Conservation (phyloP, 495 filamentous ascomycete genomes). For the Hypoxylon lienhwacheense region DNA sequence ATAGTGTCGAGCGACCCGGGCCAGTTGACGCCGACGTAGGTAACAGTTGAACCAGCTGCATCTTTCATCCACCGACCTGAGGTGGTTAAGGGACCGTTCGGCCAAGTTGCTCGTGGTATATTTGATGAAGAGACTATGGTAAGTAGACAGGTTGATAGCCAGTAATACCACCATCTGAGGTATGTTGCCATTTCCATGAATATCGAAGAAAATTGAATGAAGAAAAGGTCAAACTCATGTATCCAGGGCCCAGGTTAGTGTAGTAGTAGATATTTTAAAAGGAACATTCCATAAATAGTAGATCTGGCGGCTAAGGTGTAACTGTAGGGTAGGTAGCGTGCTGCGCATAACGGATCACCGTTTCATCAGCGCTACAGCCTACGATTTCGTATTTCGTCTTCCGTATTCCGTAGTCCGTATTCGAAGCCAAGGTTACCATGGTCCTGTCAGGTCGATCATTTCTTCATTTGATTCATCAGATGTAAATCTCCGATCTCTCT, state of each 20-base stretch:
- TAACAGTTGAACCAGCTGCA: slow-evolving; percentile 48
- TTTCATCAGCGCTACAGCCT: slow-evolving; percentile 6
- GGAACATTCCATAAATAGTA: too few relatives aligned
- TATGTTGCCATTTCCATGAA: slow-evolving; percentile 20
- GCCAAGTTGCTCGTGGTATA: slow-evolving; percentile 33
- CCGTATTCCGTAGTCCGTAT: slow-evolving; percentile 23
- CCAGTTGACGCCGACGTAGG: slow-evolving; percentile 60
- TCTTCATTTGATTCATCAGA: slow-evolving; percentile 16
- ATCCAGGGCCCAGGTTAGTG: not conserved
- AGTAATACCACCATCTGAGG: slow-evolving; percentile 6
- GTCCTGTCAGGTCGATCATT: slow-evolving; percentile 18
- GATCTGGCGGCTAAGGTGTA: too few relatives aligned
- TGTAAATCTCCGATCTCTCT: slow-evolving; percentile 3
- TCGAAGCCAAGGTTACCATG: slow-evolving; percentile 13
- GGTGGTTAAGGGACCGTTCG: slow-evolving; percentile 41
- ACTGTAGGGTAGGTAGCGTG: too few relatives aligned
- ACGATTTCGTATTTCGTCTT: slow-evolving; percentile 19
- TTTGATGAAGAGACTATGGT: slow-evolving; percentile 13
- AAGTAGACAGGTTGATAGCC: slow-evolving; percentile 10
- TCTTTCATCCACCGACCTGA: slow-evolving; percentile 55
- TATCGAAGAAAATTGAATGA: slow-evolving; percentile 7
- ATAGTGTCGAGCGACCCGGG: slow-evolving; percentile 57
- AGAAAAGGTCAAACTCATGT: slow-evolving; percentile 11
- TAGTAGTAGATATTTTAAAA: too few relatives aligned
- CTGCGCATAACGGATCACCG: slow-evolving; percentile 31